Conservation (phyloP, 495 filamentous ascomycete genomes). For the Aspergillus campestris region DNA sequence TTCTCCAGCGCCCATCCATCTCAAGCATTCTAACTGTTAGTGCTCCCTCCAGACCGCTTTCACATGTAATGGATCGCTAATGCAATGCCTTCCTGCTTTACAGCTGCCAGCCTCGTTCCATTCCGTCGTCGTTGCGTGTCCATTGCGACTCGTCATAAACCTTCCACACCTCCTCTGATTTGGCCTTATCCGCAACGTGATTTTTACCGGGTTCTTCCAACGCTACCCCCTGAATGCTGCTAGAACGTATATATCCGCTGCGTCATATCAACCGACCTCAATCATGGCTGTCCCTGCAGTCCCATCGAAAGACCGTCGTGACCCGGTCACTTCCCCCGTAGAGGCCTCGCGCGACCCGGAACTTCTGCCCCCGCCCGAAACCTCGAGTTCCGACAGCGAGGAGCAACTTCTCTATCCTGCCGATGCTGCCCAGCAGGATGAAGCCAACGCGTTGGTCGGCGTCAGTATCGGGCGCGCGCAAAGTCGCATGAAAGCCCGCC, state of each 20-base stretch:
- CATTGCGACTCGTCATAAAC: too few species aligned
- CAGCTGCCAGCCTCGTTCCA: too few species aligned
- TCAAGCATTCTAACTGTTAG: neutral
- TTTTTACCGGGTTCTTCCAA: too few species aligned
- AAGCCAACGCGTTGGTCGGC: conserved; percentile 59
- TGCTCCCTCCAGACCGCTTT: neutral
- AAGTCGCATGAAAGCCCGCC: conserved; percentile 59
- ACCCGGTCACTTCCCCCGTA: conserved; percentile 1
- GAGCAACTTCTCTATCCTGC: conserved; percentile 9
- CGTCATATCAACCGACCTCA: neutral
- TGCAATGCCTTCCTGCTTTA: too few species aligned
- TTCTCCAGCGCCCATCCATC: neutral
- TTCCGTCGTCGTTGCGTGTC: too few species aligned
- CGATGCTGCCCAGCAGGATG: conserved; percentile 27
- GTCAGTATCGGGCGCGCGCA: conserved; percentile 68
- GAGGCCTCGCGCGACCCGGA: neutral
- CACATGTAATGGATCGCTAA: neutral
- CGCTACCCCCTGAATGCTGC: too few species aligned
- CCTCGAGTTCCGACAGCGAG: conserved; percentile 34
- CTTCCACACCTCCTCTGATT: too few species aligned
- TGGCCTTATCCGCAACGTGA: too few species aligned
- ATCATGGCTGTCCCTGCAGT: conserved; percentile 2
- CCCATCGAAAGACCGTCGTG: neutral
- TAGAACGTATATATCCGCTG: too few species aligned
- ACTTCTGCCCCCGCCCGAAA: neutral